Base-by-base conservation (phyloP, 441 rosid species). In the Croton laevigatus region DNA sequence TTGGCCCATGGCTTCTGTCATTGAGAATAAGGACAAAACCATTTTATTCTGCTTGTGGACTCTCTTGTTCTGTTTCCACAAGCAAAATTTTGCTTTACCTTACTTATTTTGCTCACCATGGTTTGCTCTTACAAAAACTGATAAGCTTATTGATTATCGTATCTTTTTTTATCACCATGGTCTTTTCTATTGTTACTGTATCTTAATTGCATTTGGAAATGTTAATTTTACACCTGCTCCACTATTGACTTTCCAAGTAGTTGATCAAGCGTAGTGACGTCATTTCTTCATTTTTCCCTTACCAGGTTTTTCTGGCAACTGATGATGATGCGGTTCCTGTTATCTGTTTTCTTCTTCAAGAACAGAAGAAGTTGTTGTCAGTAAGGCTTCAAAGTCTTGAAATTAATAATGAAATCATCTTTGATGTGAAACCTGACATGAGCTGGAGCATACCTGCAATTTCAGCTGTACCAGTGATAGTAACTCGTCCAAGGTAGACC, bases 391-490 rank as follows among this genome's bases (percentile, higher is more conserved):
- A 90, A 75, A 83, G 85, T 72, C 73, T 86, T 83, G 98, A 93
- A 83, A 89, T 89, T 69, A 88, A 87, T 77, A 86, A 84, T 58
- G 99, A 91, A 77, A 80, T 87, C 71, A 73, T 88, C 68, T 88
- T 86, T 73, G 96, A 96, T 73, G 79, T 90, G 71, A 89, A 89
- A 81, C 96, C 97, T 48, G 96, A 91, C 78, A 81, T 88, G 90
- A 87, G 97, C 90, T 90, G 98, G 99, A 89, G 88, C 81, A 83
- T 91, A 70, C 81, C 97, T 62, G 94, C 98, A 61, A 79, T 91
- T 81, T 87, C 96, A 75, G 97, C 99, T 73, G 94, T 88, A 49
- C 93, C 97, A 65, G 94, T 93, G 75, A 72, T 71, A 76, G 97
- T 91, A 71, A 91, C 97, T 67, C 97, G 85, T 64, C 94, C 93